These are phyloP conservation scores for Teunomyces pallodes DNA, from an alignment of 805 yeast genomes.

Conservation along the genomic window DNA sequence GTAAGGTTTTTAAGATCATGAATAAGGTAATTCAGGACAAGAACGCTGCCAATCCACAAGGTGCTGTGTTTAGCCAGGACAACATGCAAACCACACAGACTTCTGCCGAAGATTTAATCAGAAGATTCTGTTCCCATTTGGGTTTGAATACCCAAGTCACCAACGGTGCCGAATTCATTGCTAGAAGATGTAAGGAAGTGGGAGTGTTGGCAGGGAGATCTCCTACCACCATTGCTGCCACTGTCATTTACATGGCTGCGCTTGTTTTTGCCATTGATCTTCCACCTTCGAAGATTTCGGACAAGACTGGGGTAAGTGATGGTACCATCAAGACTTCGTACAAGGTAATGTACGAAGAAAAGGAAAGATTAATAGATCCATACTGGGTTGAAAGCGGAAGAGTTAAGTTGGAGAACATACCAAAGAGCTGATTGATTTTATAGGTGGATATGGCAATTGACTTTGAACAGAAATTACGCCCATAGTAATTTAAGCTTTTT, in stretches of 20 bases:
- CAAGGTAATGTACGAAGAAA: slow-evolving; percentile 74
- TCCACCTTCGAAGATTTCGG: slow-evolving; percentile 79
- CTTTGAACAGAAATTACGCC: not conserved
- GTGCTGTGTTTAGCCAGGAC: slow-evolving; percentile 42
- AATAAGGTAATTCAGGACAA: slow-evolving; percentile 54
- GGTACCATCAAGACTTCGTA: slow-evolving; percentile 95
- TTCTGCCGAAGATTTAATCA: slow-evolving; percentile 88
- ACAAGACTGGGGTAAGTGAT: slow-evolving; percentile 92
- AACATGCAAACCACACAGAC: slow-evolving; percentile 75
- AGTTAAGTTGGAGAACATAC: slow-evolving; percentile 49
- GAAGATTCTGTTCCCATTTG: slow-evolving; percentile 93
- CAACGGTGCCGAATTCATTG: slow-evolving; percentile 90
- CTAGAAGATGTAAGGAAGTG: slow-evolving; percentile 82
- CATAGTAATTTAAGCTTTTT: no score
- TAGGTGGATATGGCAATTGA: not conserved
- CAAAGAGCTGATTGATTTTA: slow-evolving; percentile 18
- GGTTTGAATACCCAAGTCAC: slow-evolving; percentile 83
- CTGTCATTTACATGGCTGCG: slow-evolving; percentile 92
- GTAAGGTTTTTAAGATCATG: slow-evolving; percentile 84
- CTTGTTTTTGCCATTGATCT: slow-evolving; percentile 79
- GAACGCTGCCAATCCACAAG: slow-evolving; percentile 50
- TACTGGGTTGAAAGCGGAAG: slow-evolving; percentile 71
- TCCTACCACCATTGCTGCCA: slow-evolving; percentile 96
- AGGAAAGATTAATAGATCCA: slow-evolving; percentile 64
- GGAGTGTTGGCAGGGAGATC: slow-evolving; percentile 96